Conservation (phyloP, 140 eudicot species). For the Bidens hawaiensis region DNA sequence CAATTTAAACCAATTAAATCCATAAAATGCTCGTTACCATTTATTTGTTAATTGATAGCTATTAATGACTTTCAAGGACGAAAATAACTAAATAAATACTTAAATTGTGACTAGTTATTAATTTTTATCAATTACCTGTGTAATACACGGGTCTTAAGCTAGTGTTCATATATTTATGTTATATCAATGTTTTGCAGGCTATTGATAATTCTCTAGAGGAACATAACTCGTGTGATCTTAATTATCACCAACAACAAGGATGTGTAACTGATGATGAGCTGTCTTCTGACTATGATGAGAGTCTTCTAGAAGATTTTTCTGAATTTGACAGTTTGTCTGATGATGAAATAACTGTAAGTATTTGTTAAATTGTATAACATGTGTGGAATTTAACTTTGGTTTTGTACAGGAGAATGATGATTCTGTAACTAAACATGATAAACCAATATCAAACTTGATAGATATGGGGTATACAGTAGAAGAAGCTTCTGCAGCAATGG, state of each 20-base stretch:
- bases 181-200: slow-evolving; percentile 36
- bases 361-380: background rate
- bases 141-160: too few relatives aligned
- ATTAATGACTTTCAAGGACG: too few relatives aligned
- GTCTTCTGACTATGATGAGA: slow-evolving; percentile 45
- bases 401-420: slow-evolving; percentile 42
- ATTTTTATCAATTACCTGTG: too few relatives aligned
- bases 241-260: slow-evolving; percentile 26
- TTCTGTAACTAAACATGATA: slow-evolving; percentile 32
- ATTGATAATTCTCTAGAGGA: slow-evolving; percentile 32
- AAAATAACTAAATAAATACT: too few relatives aligned
- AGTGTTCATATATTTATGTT: slow-evolving; percentile 5
- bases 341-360: slow-evolving; percentile 22
- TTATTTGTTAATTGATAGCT: too few relatives aligned
- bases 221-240: slow-evolving; percentile 11
- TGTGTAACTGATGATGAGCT: slow-evolving; percentile 22
- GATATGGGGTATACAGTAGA: slow-evolving; percentile 65
- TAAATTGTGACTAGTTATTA: too few relatives aligned
- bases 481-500: slow-evolving; percentile 64
- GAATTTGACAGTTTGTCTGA: slow-evolving; percentile 43
- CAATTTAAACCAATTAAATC: too few relatives aligned
- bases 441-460: slow-evolving; percentile 30
- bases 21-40: too few relatives aligned
- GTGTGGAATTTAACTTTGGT: background rate
- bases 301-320: slow-evolving; percentile 38